Conservation (phyloP, 495 filamentous ascomycete genomes). For the Talaromyces wortmannii region DNA sequence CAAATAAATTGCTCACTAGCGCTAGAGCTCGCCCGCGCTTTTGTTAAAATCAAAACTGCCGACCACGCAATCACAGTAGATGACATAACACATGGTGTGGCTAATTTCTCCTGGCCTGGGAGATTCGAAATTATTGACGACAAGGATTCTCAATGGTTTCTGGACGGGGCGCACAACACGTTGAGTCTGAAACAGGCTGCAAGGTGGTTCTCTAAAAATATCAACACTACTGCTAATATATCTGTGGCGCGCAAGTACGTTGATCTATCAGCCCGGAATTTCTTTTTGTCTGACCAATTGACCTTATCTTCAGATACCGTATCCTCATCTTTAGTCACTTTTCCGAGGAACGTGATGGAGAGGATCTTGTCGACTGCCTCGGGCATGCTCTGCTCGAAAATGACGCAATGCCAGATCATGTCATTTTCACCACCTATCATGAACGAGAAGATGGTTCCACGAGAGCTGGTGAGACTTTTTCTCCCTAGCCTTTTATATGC, state of each 20-base stretch:
- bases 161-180: conserved; percentile 45
- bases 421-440: conserved; percentile 27
- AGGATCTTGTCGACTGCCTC: conserved; percentile 19
- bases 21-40: conserved; percentile 18
- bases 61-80: conserved; percentile 6
- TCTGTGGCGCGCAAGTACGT: conserved; percentile 11
- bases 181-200: conserved; percentile 31
- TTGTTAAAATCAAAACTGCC: conserved; percentile 15
- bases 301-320: conserved; percentile 4
- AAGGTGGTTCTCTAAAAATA: conserved; percentile 32
- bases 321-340: conserved; percentile 35
- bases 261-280: neutral
- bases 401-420: conserved; percentile 15
- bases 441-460: conserved; percentile 17
- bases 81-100: conserved; percentile 24
- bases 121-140: conserved; percentile 34
- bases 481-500: neutral
- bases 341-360: conserved; percentile 28
- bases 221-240: neutral
- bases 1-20: conserved; percentile 33
- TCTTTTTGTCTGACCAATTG: too few species aligned
- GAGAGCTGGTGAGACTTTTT: conserved; percentile 11
- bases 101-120: conserved; percentile 34
- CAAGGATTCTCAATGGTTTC: conserved; percentile 26
- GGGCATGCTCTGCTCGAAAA: conserved; percentile 17